Base-by-base conservation (phyloP, 495 filamentous ascomycete genomes). In the Xylaria palmicola region DNA sequence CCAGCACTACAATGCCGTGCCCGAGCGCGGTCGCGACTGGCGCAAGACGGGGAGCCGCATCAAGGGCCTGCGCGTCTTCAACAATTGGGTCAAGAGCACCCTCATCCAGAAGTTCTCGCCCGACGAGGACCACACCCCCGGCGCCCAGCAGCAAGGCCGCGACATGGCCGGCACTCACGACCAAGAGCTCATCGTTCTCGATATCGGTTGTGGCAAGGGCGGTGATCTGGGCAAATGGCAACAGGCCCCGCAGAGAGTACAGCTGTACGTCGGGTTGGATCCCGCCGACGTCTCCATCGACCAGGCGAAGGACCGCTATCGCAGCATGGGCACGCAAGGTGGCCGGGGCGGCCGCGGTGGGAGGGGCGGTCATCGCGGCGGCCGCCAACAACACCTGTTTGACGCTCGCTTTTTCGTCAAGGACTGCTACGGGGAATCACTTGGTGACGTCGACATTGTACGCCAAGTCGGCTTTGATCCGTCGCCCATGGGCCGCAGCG, bases 51-150 rank as follows among this genome's bases (percentile, higher is more conserved):
- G 93, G 66, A 92, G 88, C 69, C 86, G 88, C 58, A 98, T 98
- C 79, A 97, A 94, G 75, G 94, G 94, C 0, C 78, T 98, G 52
- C 86, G 94, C 19, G 90, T 87, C 65, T 96, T 95, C 79, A 98
- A 98, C 76, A 98, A 98, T 71, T 98, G 94, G 94, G 83, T 98
- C 72, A 98, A 98, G 80, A 95, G 90, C 72, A 91, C 88, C 13
- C 82, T 97, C 59, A 97, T 98, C 64, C 92, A 97, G 70, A 98
- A 97, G 70, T 98, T 97, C 74, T 91, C 91, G 2, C 92, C 91
- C 0, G 86, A 87, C 51, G 92, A 96, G 72, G 85, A 88, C 43
- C 69, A 80, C 29, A 73, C 84, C 0, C 81, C 81, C 12, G 79
- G 77, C 7, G 74, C 81, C 9, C 78, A 75, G 57, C 84, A 90